A percentile compares a stretch with the other conserved stretches of the same genome.
Conservation (phyloP, 1,139 yeast species). For the Pichia sp. region DNA sequence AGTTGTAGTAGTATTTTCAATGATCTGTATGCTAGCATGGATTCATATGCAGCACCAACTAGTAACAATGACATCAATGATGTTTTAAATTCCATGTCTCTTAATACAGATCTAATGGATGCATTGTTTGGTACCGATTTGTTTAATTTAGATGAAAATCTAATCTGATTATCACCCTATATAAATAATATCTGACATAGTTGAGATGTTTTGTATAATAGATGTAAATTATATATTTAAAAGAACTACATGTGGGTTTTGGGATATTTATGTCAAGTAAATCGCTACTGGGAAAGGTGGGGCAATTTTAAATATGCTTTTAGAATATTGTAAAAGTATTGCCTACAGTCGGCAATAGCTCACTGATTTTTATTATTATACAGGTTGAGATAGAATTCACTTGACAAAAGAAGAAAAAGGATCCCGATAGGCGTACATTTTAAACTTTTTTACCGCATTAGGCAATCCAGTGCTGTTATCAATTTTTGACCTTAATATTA, state of each 20-base stretch:
- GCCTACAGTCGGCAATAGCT: too few species aligned
- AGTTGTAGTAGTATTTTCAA: background rate
- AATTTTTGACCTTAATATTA: background rate
- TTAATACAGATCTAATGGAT: conserved; percentile 29
- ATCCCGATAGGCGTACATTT: background rate
- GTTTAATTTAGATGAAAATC: conserved; percentile 4
- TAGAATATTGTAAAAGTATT: too few species aligned
- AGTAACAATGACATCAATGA: conserved; percentile 17
- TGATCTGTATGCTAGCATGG: background rate
- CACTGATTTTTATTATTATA: too few species aligned
- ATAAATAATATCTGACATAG: too few species aligned
- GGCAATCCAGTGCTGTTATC: conserved; percentile 16
- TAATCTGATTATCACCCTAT: too few species aligned
- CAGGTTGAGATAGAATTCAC: background rate
- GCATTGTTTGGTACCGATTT: conserved; percentile 27
- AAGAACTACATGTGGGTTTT: too few species aligned
- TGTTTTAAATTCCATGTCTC: conserved; percentile 23
- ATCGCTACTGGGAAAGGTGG: too few species aligned
- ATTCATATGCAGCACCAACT: background rate
- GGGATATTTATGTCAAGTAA: too few species aligned
- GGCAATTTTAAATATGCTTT: too few species aligned
- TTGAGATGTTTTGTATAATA: too few species aligned
- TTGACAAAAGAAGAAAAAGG: background rate
- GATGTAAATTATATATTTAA: too few species aligned
- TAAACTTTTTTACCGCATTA: conserved; percentile 19